Percentiles rank a stretch among this genome's conserved stretches.
These are phyloP conservation scores for Fibroporia radiculosa DNA, from an alignment of 768 basidiomycete genomes.

Conservation along the genomic window DNA sequence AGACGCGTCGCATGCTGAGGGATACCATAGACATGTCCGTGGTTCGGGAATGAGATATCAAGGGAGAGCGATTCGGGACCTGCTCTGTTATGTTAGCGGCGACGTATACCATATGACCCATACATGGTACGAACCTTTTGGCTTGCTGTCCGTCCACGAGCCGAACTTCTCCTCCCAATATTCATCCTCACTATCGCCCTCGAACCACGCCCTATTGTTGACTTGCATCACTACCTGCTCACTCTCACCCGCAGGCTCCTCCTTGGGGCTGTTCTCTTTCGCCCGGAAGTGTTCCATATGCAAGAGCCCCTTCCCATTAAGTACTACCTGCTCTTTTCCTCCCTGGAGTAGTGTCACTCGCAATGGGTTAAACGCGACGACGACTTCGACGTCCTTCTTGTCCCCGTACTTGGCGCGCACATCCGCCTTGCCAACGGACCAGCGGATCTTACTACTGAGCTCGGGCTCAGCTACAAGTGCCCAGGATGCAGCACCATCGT, in stretches of 20 bases:
- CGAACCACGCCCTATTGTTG: conserved; percentile 72
- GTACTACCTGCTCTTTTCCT: conserved; percentile 76
- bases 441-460: conserved; percentile 50
- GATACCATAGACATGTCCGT: conserved; percentile 89
- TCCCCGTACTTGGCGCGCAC: conserved; percentile 58
- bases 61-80: conserved; percentile 92
- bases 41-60: conserved; percentile 90
- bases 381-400: conserved; percentile 54
- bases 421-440: conserved; percentile 60
- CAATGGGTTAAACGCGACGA: conserved; percentile 70
- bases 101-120: background rate
- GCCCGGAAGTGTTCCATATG: conserved; percentile 98
- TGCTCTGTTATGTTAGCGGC: conserved; percentile 23
- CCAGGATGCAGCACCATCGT: conserved; percentile 91
- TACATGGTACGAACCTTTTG: conserved; percentile 63
- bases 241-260: conserved; percentile 22
- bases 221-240: conserved; percentile 47
- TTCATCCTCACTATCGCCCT: conserved; percentile 75
- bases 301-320: conserved; percentile 84
- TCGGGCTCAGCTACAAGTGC: conserved; percentile 69
- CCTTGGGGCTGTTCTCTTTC: conserved; percentile 38
- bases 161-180: conserved; percentile 87
- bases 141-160: conserved; percentile 88
- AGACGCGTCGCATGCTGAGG: conserved; percentile 93
- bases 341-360: conserved; percentile 62